Evolutionary conservation across 345 rosid genomes (phyloP), one percentile per base, ranked within the genome.

Genomic region (Brassica carinata): DNA sequence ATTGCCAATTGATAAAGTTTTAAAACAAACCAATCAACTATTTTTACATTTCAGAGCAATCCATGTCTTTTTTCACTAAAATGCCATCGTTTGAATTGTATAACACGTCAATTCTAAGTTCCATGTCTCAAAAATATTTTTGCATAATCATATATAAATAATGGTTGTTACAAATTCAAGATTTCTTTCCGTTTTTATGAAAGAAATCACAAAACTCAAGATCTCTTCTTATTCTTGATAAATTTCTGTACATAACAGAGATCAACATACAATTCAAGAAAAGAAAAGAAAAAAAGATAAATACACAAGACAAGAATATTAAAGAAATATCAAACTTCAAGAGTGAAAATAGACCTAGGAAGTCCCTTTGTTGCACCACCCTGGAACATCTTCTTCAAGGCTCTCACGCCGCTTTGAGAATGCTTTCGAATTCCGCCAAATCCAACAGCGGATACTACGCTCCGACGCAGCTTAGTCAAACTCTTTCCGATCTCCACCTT

Each of bases 401-500:
- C 61, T 19, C 64, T 76, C 69, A 71, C 48, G 6, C 84, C 30
- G 65, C 69, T 26, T 7, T 55, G 77, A 67, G 81, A 81, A 66
- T 66, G 80, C 74, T 81, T 72, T 15, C 70, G 73, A 5, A 72
- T 75, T 19, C 83, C 69, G 3, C 77, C 84, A 67, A 66, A 71
- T 13, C 69, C 66, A 7, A 81, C 73, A 18, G 81, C 77, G 2
- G 65, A 66, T 4, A 45, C 74, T 23, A 81, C 64, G 29, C 71
- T 72, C 2, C 31, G n/a, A 23, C 71, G 74, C 61, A 92, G 40
- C 78, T 77, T 89, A 89, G 77, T 87, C 59, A 92, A 67, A 48
- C 87, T 87, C 71, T 79, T 87, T 53, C 97, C 94, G 7, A 93
- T 83, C 91, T 85, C 89, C 23, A 87, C 74, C 82, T 87, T 90